Base-by-base conservation (phyloP, 495 filamentous ascomycete species). In the Patellaria atrata region DNA sequence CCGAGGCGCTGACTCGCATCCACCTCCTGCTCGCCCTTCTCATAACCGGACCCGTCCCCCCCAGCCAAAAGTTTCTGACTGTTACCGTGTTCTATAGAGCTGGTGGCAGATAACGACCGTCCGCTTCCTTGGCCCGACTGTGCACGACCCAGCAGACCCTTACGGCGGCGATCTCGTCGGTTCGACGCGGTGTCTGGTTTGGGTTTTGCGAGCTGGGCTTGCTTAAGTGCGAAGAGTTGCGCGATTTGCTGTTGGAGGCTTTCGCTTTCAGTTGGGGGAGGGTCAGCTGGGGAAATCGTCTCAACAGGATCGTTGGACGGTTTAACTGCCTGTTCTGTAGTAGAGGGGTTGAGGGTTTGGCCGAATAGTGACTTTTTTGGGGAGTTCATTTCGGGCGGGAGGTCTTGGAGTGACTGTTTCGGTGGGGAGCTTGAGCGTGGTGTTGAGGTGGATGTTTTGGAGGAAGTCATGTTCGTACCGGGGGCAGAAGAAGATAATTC, bases 1-100 rank as follows among this genome's bases (percentile, higher is more conserved):
- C 38, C 35, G 19, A 58, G 37, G 12, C 35, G 33, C 35, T 58
- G 55, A 13, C 43, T 48, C 11, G 22, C 29, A 11, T 45, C 30
- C 14, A 35, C 15, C 20, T 5, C 22, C 18, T 30, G 25, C 5
- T 31, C 28, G 13, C 18, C 22, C 4, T 22, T 35, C 14, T 28
- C 34, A 3, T 24, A 34, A 22, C 12, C 27, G 16, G n/a, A n/a
- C n/a, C n/a, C n/a, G n/a, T 21, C 28, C 16, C 22, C 12, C 36
- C 14, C 17, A 38, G n/a, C n/a, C n/a, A n/a, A n/a, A n/a, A n/a
- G n/a, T n/a, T n/a, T n/a, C n/a, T n/a, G n/a, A n/a, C n/a, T n/a
- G n/a, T n/a, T n/a, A n/a, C 4, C 37, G 1, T 30, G 26, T 2
- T 26, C 8, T 2, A 10, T 15, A 4, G 40, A 41, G 21, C 31